Evolutionary conservation across 148 eudicot genomes (phyloP).

Genomic region (Euryodendron excelsum): DNA sequence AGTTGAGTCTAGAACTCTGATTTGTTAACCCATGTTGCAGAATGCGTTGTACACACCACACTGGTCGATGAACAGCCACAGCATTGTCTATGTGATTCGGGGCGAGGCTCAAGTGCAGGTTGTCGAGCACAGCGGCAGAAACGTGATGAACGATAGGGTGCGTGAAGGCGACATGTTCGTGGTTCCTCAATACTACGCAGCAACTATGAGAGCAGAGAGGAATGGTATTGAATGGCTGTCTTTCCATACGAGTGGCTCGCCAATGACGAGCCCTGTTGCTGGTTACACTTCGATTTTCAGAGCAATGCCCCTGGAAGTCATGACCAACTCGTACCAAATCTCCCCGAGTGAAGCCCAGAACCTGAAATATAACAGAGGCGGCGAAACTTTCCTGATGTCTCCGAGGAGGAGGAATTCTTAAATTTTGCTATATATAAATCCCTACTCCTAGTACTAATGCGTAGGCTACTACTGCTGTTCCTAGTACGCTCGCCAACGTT

Average conservation of each 20-base stretch:
- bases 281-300: constrained; percentile 71
- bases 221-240: constrained; percentile 59
- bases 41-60: constrained; percentile 56
- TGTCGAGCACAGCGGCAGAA: constrained; percentile 43
- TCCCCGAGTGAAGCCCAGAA: constrained; percentile 47
- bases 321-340: constrained; percentile 45
- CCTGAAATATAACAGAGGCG: constrained; percentile 49
- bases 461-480: not conserved
- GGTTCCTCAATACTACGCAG: constrained; percentile 55
- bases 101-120: constrained; percentile 61
- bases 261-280: constrained; percentile 56
- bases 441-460: not conserved
- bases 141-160: constrained; percentile 53
- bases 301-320: constrained; percentile 61
- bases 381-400: constrained; percentile 47
- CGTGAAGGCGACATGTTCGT: constrained; percentile 61
- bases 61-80: constrained; percentile 65
- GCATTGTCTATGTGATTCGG: constrained; percentile 45
- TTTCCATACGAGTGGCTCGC: constrained; percentile 58
- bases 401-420: constrained; percentile 10
- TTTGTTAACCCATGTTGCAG: constrained; percentile 20
- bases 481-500: too few relatives aligned
- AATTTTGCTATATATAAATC: not conserved
- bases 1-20: not conserved
- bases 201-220: constrained; percentile 46